Base-by-base conservation (phyloP, 2,329 filamentous ascomycete genomes). In the Metarhizium robertsii region DNA sequence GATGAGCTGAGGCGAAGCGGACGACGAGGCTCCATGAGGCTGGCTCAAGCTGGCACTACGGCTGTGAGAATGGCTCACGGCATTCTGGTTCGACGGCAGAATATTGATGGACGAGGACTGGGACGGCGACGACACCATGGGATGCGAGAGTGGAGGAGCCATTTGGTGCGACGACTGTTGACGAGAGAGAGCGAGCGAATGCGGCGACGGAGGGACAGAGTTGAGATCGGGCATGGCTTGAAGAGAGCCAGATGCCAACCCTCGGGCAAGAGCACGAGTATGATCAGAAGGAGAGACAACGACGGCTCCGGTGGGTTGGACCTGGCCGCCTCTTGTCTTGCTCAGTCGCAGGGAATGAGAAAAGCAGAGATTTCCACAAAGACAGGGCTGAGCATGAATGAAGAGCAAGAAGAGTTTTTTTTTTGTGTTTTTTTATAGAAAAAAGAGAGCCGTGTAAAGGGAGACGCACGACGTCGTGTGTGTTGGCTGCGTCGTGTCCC, bases 61-160 rank as follows among this genome's bases (percentile, higher is more conserved):
- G 50, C 54, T 58, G 52, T 56, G 60, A 7, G 54, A 34, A 13
- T 59, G 61, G 63, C 76, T 76, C 57, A 82, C 72, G 46, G 75
- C 69, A 52, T 65, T 71, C 65, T 80, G 78, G 67, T 80, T 81
- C 29, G 78, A 81, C 2, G 80, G 81, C 20, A 84, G 74, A 61
- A 84, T 79, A 58, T 83, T 79, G 34, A 81, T 70, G 14, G 76
- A 74, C 6, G 77, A 70, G 29, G 75, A 72, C 6, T 62, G 50
- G 3, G 42, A 40, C 38, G 53, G 32, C 20, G 56, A 52, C 20
- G 56, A 49, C 4, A 42, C 18, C 4, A 34, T 55, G 2, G 75
- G 59, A 13, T 59, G 58, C 13, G 73, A 66, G 20, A 58, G 58
- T 13, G 72, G 66, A 29, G 72, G 69, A 52, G 73, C 65, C 70